Percentiles rank a stretch among this genome's conserved stretches.
Evolutionary conservation across 2,329 filamentous ascomycete genomes (phyloP).

Genomic region (Colletotrichum sp.): DNA sequence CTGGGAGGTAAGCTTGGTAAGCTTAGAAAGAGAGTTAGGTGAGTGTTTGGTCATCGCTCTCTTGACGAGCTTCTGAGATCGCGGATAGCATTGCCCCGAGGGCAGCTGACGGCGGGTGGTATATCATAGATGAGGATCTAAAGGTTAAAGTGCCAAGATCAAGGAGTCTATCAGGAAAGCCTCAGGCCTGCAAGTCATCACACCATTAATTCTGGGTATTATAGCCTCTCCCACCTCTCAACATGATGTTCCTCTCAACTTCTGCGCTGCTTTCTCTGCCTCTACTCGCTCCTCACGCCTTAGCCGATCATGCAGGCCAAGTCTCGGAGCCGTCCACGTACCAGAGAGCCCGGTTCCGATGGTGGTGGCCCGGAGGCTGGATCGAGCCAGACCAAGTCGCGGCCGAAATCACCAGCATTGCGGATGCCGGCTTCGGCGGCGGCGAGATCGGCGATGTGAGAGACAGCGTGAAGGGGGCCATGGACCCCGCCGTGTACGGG

Average conservation of each 20-base stretch:
- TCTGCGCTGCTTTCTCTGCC: neutral
- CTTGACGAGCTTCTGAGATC: neutral
- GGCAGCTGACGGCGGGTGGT: rapidly evolving
- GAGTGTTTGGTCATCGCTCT: neutral
- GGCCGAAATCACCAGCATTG: neutral
- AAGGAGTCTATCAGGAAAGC: neutral
- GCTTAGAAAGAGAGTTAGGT: neutral
- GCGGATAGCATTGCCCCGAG: neutral
- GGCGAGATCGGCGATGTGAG: neutral
- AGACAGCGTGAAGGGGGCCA: neutral
- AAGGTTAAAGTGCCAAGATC: neutral
- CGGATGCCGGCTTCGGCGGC: neutral
- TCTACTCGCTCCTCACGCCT: neutral
- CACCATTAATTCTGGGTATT: neutral
- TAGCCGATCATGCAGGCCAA: neutral
- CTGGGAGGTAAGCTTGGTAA: neutral
- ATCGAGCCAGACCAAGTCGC: neutral
- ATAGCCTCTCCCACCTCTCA: neutral
- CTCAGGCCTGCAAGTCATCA: neutral
- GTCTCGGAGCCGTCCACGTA: neutral
- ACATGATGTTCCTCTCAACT: neutral
- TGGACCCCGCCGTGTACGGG: neutral
- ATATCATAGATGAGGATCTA: neutral
- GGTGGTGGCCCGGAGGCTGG: neutral
- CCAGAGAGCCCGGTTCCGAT: neutral